phyloP scores from a whole-genome alignment of 192 early-diverging fungal species.

The Coemansia asiatica region DNA sequence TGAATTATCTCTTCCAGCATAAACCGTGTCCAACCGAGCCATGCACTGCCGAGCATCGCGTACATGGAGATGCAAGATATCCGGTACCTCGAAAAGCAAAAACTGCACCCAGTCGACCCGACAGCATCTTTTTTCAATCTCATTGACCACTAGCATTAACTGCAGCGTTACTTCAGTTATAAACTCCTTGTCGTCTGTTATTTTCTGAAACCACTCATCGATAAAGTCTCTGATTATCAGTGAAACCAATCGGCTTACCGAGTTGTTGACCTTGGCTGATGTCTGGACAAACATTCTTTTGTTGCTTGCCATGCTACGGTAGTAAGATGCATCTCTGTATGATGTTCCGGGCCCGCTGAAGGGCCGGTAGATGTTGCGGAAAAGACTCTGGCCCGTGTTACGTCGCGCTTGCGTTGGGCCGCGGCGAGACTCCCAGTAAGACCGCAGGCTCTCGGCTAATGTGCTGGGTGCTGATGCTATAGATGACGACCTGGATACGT shows the following conservation, averaged over 20 bases:
- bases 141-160: conserved; percentile 31
- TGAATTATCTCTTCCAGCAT: conserved; percentile 41
- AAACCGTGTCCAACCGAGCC: conserved; percentile 44
- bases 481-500: conserved; percentile 33
- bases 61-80: conserved; percentile 45
- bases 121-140: conserved; percentile 37
- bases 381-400: conserved; percentile 10
- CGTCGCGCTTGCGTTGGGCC: conserved; percentile 15
- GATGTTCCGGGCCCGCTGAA: conserved; percentile 7
- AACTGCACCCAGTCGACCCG: conserved; percentile 48
- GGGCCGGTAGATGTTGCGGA: conserved; percentile 35
- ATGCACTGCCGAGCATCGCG: conserved; percentile 47
- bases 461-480: conserved; percentile 44
- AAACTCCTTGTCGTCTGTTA: conserved; percentile 53
- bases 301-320: background rate
- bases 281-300: conserved; percentile 15
- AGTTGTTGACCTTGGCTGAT: conserved; percentile 27
- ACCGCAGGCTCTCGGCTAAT: conserved; percentile 46
- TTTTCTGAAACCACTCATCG: conserved; percentile 44
- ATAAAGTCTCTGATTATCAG: conserved; percentile 49
- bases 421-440: conserved; percentile 47
- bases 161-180: conserved; percentile 28
- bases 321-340: background rate
- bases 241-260: conserved; percentile 29
- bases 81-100: conserved; percentile 44